Conservation (phyloP, 2,329 filamentous ascomycete species). For the Triangularia verruculosa region DNA sequence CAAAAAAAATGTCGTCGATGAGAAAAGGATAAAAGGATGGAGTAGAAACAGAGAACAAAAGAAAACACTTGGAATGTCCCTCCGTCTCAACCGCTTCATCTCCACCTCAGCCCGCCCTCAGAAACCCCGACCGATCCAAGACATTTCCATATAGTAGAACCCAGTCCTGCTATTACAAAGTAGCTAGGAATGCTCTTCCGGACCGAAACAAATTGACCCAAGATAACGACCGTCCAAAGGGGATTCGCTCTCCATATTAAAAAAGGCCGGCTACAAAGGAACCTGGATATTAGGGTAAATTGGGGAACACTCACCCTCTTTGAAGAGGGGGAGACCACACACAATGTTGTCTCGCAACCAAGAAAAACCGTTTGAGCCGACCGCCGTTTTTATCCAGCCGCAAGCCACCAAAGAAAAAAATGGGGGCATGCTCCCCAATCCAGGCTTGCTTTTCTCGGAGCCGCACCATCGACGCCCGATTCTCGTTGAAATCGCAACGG, state of each 20-base stretch:
- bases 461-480: not conserved
- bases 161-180: not conserved
- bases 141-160: not conserved
- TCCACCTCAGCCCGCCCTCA: not conserved
- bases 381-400: slow-evolving; percentile 18
- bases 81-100: not conserved
- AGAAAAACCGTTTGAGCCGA: not conserved
- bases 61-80: slow-evolving; percentile 11
- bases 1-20: not conserved
- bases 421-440: not conserved
- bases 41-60: not conserved
- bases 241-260: slow-evolving; percentile 14
- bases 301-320: not conserved
- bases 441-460: not conserved
- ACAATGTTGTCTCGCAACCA: not conserved
- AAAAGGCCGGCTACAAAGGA: not conserved
- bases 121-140: not conserved
- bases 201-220: not conserved
- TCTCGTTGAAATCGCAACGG: not conserved
- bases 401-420: not conserved
- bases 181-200: not conserved
- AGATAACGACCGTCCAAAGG: slow-evolving; percentile 10
- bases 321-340: not conserved
- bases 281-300: slow-evolving; percentile 24
- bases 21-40: not conserved